Evolutionary conservation across 2,329 filamentous ascomycete genomes (phyloP).

Genomic region (Hymenoscyphus infarciens): DNA sequence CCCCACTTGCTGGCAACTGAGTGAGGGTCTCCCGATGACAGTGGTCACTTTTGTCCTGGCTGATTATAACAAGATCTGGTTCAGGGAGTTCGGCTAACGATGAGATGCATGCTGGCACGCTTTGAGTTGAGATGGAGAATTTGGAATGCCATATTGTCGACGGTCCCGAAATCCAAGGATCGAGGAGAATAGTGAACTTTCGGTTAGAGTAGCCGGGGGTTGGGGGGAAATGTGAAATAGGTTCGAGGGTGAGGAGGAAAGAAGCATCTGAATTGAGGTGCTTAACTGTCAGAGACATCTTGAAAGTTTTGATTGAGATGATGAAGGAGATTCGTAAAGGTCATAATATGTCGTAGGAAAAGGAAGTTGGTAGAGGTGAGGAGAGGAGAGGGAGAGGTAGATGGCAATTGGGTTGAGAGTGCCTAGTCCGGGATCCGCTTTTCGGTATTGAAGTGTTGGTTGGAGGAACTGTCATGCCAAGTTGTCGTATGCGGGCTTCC

Average conservation of each 20-base stretch:
- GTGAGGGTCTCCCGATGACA: slow-evolving; percentile 67
- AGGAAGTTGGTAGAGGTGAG: background rate
- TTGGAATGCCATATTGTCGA: slow-evolving; percentile 57
- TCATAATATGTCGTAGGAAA: background rate
- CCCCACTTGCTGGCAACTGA: slow-evolving; percentile 52
- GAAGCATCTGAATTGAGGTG: slow-evolving; percentile 63
- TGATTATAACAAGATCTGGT: slow-evolving; percentile 56
- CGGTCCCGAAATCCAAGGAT: slow-evolving; percentile 65
- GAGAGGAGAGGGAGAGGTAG: background rate
- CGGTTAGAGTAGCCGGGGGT: slow-evolving; percentile 38
- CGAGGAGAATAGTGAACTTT: slow-evolving; percentile 64
- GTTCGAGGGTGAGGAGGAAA: slow-evolving; percentile 58
- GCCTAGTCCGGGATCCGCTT: background rate
- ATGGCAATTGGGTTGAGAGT: background rate
- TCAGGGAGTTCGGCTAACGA: slow-evolving; percentile 52
- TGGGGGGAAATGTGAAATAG: slow-evolving; percentile 35
- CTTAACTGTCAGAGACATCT: slow-evolving; percentile 61
- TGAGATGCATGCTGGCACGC: slow-evolving; percentile 51
- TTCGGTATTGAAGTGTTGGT: too few species aligned
- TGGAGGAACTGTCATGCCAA: background rate
- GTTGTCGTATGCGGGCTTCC: slow-evolving; percentile 2
- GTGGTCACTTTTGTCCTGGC: slow-evolving; percentile 63
- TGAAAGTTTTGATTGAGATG: slow-evolving; percentile 5
- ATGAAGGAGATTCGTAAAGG: background rate
- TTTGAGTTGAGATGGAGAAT: slow-evolving; percentile 59